These are phyloP conservation scores for Penicillium flavigenum DNA, from an alignment of 495 filamentous ascomycete species.

Conservation along the genomic window DNA sequence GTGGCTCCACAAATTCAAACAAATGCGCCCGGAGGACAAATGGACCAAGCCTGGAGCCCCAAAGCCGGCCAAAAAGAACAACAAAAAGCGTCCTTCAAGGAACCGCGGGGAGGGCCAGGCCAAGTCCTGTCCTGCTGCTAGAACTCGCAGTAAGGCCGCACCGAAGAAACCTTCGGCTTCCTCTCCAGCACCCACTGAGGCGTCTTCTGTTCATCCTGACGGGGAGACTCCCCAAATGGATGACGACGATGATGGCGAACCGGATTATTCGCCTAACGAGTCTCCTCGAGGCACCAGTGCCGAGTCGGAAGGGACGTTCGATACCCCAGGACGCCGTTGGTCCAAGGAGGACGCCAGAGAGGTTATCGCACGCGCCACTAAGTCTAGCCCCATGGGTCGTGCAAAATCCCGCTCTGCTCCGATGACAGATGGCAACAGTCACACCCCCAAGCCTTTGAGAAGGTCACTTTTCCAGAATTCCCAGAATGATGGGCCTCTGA, in stretches of 20 bases:
- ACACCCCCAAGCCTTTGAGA: conserved; percentile 65
- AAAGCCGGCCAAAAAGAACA: conserved; percentile 39
- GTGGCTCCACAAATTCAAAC: conserved; percentile 85
- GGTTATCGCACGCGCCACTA: conserved; percentile 59
- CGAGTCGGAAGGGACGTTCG: conserved; percentile 38
- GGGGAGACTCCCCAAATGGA: conserved; percentile 38
- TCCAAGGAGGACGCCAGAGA: conserved; percentile 55
- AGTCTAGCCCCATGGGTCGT: conserved; percentile 69
- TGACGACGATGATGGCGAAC: conserved; percentile 21
- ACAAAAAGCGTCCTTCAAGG: conserved; percentile 44
- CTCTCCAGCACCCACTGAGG: conserved; percentile 44
- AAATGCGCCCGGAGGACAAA: conserved; percentile 75
- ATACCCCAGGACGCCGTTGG: conserved; percentile 35
- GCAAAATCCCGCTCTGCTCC: conserved; percentile 64
- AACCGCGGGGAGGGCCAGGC: conserved; percentile 36
- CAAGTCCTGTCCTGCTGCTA: conserved; percentile 28
- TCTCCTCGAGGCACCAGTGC: conserved; percentile 40
- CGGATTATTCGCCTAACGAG: conserved; percentile 29
- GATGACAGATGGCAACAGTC: conserved; percentile 50
- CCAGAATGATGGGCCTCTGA: conserved; percentile 58
- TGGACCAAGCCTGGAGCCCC: conserved; percentile 61
- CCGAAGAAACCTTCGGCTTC: conserved; percentile 34
- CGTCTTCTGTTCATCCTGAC: conserved; percentile 42
- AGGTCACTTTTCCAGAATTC: conserved; percentile 72
- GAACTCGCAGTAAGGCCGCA: conserved; percentile 35